Evolutionary conservation across 1,284 basidiomycete species (phyloP).

Genomic region (Cutaneotrichosporon sp.): DNA sequence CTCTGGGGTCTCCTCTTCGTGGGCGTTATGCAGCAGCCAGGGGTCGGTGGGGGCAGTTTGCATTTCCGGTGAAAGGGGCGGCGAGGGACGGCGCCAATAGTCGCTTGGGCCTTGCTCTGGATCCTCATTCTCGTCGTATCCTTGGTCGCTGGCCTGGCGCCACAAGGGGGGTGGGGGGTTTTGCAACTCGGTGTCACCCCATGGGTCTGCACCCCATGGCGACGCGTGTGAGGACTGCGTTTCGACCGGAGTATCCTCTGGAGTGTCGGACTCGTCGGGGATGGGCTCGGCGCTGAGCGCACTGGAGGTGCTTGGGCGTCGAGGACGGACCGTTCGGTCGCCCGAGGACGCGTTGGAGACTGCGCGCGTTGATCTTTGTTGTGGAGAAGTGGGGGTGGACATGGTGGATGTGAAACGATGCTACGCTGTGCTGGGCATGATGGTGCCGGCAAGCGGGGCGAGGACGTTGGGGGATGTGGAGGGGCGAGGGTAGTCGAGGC

Average conservation of each 20-base stretch:
- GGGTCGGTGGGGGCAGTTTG: conserved; percentile 4
- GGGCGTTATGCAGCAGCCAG: conserved; percentile 10
- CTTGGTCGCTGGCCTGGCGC: conserved; percentile 17
- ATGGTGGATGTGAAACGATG: neutral
- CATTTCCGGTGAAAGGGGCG: conserved; percentile 11
- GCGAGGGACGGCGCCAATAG: conserved; percentile 24
- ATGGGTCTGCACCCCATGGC: neutral
- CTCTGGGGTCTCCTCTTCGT: conserved; percentile 6
- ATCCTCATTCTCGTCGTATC: conserved; percentile 11
- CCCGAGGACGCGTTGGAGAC: conserved; percentile 8
- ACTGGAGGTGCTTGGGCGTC: conserved; percentile 3
- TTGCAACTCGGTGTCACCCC: conserved; percentile 4
- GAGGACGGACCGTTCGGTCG: conserved; percentile 4
- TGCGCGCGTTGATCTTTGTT: neutral
- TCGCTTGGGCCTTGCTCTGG: conserved; percentile 26
- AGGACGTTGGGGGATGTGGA: neutral
- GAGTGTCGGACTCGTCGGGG: too few relatives aligned
- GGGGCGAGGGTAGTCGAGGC: neutral
- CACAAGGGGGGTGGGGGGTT: conserved; percentile 14
- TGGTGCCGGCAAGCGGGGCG: neutral
- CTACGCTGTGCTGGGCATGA: neutral
- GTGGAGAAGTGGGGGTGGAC: neutral
- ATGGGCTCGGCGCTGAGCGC: neutral
- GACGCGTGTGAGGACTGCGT: neutral
- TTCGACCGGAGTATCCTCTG: too few relatives aligned